Evolutionary conservation across 2,329 filamentous ascomycete species (phyloP), one percentile per base, ranked within the genome.

Genomic region (Fonsecaea pedrosoi): DNA sequence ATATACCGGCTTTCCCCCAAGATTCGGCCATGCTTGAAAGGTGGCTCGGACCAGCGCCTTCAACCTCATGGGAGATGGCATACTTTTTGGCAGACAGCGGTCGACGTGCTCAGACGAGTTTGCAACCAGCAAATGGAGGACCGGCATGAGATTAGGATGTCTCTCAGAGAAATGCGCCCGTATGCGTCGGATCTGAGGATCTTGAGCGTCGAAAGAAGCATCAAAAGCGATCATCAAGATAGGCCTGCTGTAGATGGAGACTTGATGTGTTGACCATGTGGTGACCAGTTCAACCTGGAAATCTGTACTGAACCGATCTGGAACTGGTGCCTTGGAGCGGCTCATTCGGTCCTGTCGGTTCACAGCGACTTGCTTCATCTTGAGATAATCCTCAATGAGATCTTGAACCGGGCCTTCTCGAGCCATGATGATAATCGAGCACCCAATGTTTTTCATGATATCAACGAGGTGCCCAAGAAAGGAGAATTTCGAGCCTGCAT

Each of bases 101-200:
- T 79, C 77, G 42, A 82, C 78, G 69, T 83, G 81, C 65, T 83
- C 81, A 45, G 77, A 78, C 1, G 80, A 79, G 67, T 82, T 83
- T n/a, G 79, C 75, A 21, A 82, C 74, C 35, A 82, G 69, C 6
- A 83, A 73, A 63, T 79, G 79, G 54, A 83, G 75, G 48, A 82
- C 78, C 2, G 81, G 81, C 25, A 82, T 72, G 53, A 80, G 73
- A 45, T 71, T 72, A 15, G 54, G 42, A 10, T 48, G 25, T 73
- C 76, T 61, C 75, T 73, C 3, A 72, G 75, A 66, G 75, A 75
- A 72, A 73, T 78, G 21, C 73, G 78, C 32, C 62, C 77, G 75
- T 59, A 81, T 75, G 60, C 78, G 77, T 60, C 78, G 75, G 18
- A 81, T 73, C 12, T 77, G 77, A 21, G 78, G 78, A 42, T 74